Evolutionary conservation across 2,329 filamentous ascomycete species (phyloP), one percentile per base, ranked within the genome.

Genomic region (Alternaria incomplexa): DNA sequence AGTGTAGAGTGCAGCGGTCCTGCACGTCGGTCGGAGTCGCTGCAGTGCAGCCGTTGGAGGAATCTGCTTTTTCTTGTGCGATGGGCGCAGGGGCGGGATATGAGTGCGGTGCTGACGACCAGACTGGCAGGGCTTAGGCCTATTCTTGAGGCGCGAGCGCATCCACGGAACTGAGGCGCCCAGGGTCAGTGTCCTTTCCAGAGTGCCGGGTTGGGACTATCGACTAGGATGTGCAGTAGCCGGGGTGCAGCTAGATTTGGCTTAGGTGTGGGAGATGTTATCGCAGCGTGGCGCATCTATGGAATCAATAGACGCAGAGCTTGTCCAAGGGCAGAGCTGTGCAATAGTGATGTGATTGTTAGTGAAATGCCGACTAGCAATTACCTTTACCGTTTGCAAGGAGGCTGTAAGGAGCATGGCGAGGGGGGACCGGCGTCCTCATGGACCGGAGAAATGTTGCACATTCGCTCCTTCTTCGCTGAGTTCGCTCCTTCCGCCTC

Each of bases 1-100:
- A 62, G 56, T 9, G 32, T 36, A 26, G 28, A 58, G 25, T 58
- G 70, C 68, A 72, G 69, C 62, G 44, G 61, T 61, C 61, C 69
- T 71, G 70, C 69, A 65, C 61, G 64, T 63, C 63, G 57, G 64
- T 61, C 28, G 66, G 57, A 67, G 65, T 63, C 47, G 69, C 61
- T 59, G 67, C 61, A 51, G 58, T 62, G 63, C 62, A 58, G 63
- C 46, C 55, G 63, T 53, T 25, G 52, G 43, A 36, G 45, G 26
- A 25, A 22, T 50, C 32, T 62, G 43, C 62, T 58, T 61, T 55
- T 61, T 57, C 20, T 25, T 32, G 47, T 55, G 46, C 32, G 44
- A 51, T 48, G 57, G 45, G 45, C 22, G 44, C 56, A 46, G 56
- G 51, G 26, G 46, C 36, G 56, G 57, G 59, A 58, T 62, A 60